Evolutionary conservation across 225 moss, liverwort and hornwort genomes (phyloP).

Genomic region (Antitrichia curtipendula): DNA sequence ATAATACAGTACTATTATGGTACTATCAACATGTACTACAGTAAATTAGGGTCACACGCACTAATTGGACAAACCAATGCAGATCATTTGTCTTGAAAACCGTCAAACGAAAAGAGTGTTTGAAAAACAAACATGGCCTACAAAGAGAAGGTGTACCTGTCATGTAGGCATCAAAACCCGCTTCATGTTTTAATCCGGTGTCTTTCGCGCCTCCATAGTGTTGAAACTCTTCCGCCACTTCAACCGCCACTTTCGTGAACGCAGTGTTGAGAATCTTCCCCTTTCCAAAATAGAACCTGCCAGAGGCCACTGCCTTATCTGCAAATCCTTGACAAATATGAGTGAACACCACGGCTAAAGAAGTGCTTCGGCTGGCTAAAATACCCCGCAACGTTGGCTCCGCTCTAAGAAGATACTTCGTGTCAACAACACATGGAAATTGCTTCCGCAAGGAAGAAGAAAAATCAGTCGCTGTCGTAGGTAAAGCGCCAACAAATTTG

Average conservation of each 20-base stretch:
- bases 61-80: neutral
- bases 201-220: conserved; percentile 35
- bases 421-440: conserved; percentile 77
- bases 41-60: neutral
- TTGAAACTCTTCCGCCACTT: conserved; percentile 68
- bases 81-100: neutral
- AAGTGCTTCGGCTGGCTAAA: conserved; percentile 55
- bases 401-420: conserved; percentile 69
- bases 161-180: conserved; percentile 51
- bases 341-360: conserved; percentile 70
- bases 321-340: conserved; percentile 77
- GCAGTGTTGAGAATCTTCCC: conserved; percentile 44
- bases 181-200: conserved; percentile 41
- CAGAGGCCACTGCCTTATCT: conserved; percentile 52
- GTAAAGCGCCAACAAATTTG: conserved; percentile 64
- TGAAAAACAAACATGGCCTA: neutral
- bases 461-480: conserved; percentile 36
- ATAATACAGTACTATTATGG: neutral
- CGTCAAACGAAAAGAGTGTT: neutral
- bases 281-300: conserved; percentile 61
- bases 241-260: conserved; percentile 61
- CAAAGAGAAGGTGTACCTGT: conserved; percentile 6
- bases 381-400: conserved; percentile 64
- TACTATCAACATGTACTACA: neutral
- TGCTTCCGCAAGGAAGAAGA: conserved; percentile 40